These are phyloP conservation scores for Xylaria sp. DNA, from an alignment of 2,329 filamentous ascomycete species.

Conservation along the genomic window DNA sequence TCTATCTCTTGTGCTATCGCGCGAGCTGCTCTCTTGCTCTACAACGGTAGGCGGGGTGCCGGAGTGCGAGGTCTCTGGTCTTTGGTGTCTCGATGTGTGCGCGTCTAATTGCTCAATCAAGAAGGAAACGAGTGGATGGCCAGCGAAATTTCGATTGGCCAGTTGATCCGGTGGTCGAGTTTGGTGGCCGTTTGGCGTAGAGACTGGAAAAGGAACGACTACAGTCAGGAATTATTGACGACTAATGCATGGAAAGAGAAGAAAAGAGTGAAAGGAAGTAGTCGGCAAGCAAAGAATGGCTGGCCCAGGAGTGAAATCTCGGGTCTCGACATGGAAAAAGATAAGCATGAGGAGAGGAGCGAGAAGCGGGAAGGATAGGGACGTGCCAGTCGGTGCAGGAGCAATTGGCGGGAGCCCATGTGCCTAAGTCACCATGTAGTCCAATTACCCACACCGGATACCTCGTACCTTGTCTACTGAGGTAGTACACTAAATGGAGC, in stretches of 20 bases:
- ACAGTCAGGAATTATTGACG: conserved; percentile 9
- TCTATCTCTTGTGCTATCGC: background rate
- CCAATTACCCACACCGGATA: too few relatives aligned
- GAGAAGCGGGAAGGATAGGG: conserved; percentile 17
- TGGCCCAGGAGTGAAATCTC: conserved; percentile 22
- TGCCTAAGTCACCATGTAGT: background rate
- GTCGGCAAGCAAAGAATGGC: conserved; percentile 23
- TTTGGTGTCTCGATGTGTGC: conserved; percentile 1
- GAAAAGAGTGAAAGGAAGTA: conserved; percentile 18
- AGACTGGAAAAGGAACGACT: conserved; percentile 35
- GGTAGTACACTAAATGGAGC: background rate
- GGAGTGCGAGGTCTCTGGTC: background rate
- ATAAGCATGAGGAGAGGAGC: conserved; percentile 3
- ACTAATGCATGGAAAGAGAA: conserved; percentile 20
- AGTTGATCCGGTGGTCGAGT: conserved; percentile 2
- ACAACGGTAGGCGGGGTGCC: background rate
- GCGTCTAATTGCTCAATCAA: conserved; percentile 10
- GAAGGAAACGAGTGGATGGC: conserved; percentile 16
- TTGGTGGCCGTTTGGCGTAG: conserved; percentile 9
- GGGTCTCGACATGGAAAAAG: conserved; percentile 19
- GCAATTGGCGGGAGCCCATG: conserved; percentile 18
- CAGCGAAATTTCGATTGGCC: conserved; percentile 9
- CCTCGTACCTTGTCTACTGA: background rate
- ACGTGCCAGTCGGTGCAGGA: conserved; percentile 16
- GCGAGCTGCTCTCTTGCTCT: background rate